Base-by-base conservation (phyloP, 495 filamentous ascomycete genomes). In the Diplogelasinospora grovesii region DNA sequence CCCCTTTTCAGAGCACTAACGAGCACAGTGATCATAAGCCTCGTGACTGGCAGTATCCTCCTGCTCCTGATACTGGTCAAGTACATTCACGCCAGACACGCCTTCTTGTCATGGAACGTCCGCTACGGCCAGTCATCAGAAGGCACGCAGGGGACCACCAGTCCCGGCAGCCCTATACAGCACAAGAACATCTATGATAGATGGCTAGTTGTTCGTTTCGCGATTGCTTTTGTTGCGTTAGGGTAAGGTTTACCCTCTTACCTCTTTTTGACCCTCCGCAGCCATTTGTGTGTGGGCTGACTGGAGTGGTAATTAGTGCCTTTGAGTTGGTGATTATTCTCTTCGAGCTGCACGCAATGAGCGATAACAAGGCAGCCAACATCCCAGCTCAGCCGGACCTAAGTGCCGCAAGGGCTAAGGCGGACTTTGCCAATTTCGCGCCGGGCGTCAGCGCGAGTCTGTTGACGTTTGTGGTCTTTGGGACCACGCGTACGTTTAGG, bases 151-250 rank as follows among this genome's bases (percentile, higher is more conserved):
- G 29, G 28, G 21, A 35, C 21, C 18, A 32, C 9, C 15, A 37
- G 15, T n/a, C 9, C 11, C 18, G 31, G 24, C 5, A 42, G 26
- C 50, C 22, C 32, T 2, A 19, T 23, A 20, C 22, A 14, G 10
- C 34, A 14, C 13, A 45, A 48, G 25, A 56, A 43, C 44, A 67
- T 69, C n/a, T 74, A 74, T 35, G 69, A 72, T 48, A 56, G 54
- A 11, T 69, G 66, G 57, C 53, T 72, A 8, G 51, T 72, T 6
- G 47, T 66, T 3, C 60, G 70, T 14, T 74, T 72, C 41, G 56
- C 63, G 1, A 60, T 71, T 18, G 69, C 60, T 16, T 69, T 74
- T 36, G 30, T 59, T n/a, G 60, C 70, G 14, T 46, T 74, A 1
- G 60, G 58, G 49, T 58, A 30, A 7, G 54, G n/a, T n/a, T 42